Base-by-base conservation (phyloP, 2,329 filamentous ascomycete genomes). In the Zymoseptoria tritici region DNA sequence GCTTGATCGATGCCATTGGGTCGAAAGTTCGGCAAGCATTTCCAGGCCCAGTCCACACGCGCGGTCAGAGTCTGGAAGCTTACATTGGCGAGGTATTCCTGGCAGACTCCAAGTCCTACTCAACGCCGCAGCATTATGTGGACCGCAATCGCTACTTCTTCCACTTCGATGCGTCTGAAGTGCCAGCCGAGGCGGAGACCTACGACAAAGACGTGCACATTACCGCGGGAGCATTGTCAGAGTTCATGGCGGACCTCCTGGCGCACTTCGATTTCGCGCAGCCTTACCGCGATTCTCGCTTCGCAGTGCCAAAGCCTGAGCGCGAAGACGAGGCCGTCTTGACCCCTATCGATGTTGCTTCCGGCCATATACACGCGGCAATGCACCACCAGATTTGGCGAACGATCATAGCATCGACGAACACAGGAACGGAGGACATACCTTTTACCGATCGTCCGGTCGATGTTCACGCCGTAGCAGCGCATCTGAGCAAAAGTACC, bases 121-220 rank as follows among this genome's bases (percentile, higher is more conserved):
- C 78, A 19, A 83, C 77, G 16, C 77, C 84, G 0, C 62, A 73
- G 3, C 77, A 82, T 20, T 89, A 86, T 70, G 73, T 83, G 7
- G 68, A 78, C 31, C 78, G 81, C 36, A 83, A 85, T 69, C 70
- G 73, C 26, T 82, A 83, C 67, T 83, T 89, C 73, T 87, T 88
- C 65, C 58, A 60, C 51, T 70, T 63, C 60, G 64, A 69, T 19
- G 9, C 60, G 3, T 53, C 55, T 4, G 51, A 66, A 24, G 58
- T 63, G 4, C 62, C 65, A 53, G 49, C 24, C n/a, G 31, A 36
- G 20, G 53, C 57, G 42, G 57, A 56, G 16, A 20, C 36, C n/a
- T 56, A 64, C 53, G 49, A 57, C 19, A 54, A 64, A 21, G 49
- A 56, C 26, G 21, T 26, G 6, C 46, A 9, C 11, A 50, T 62